A percentile compares a stretch with the other conserved stretches of the same genome.
These are phyloP conservation scores for Mycocalia duriaeana DNA, from an alignment of 1,284 basidiomycete genomes.

Conservation along the genomic window DNA sequence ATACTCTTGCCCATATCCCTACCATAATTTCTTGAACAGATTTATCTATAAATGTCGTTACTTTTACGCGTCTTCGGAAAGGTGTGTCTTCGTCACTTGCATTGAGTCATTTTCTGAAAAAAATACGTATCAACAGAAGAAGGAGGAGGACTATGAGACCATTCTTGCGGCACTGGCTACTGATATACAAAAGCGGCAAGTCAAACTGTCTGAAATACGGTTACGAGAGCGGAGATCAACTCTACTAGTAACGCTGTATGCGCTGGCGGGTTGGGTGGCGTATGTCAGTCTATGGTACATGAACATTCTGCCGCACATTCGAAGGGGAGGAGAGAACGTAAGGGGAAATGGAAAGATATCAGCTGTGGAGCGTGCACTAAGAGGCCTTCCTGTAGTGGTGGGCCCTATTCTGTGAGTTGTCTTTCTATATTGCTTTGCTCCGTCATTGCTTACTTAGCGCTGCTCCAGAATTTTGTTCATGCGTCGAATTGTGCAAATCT, in stretches of 20 bases:
- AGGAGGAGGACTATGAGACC: slow-evolving; percentile 66
- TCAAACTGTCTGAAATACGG: slow-evolving; percentile 82
- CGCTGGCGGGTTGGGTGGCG: slow-evolving; percentile 73
- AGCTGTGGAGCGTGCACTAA: slow-evolving; percentile 40
- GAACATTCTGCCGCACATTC: slow-evolving; percentile 44
- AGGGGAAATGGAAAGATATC: background rate
- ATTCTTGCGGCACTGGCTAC: slow-evolving; percentile 57
- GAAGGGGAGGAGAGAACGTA: background rate
- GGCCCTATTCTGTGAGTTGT: slow-evolving; percentile 72
- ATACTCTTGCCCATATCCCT: too few species aligned
- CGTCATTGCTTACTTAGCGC: slow-evolving; percentile 8
- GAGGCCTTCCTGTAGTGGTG: slow-evolving; percentile 54
- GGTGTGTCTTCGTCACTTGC: background rate
- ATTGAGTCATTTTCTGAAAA: background rate
- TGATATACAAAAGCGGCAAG: slow-evolving; percentile 74
- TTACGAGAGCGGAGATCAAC: slow-evolving; percentile 81
- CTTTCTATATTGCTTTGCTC: background rate
- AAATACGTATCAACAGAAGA: slow-evolving; percentile 21
- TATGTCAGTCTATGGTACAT: slow-evolving; percentile 85
- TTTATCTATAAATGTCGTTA: too few species aligned
- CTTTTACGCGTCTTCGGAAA: slow-evolving; percentile 20
- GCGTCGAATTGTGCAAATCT: slow-evolving; percentile 79
- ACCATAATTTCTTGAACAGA: too few species aligned
- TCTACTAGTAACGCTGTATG: slow-evolving; percentile 79
- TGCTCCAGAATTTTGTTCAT: slow-evolving; percentile 71